Evolutionary conservation across 495 filamentous ascomycete species (phyloP).

Genomic region (Wilcoxina mikolae): DNA sequence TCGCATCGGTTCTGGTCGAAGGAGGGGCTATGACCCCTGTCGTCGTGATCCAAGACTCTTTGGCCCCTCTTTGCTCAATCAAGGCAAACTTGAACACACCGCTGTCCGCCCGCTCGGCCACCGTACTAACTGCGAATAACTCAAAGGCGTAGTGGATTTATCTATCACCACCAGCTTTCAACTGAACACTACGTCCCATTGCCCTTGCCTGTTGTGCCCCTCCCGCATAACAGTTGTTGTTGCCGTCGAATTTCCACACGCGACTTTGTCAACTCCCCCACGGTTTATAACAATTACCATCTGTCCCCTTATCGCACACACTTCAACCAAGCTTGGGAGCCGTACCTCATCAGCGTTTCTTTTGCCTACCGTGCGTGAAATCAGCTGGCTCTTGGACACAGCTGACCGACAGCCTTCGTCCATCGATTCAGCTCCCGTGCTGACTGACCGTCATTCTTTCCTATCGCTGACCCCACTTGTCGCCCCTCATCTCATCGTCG

Average conservation of each 20-base stretch:
- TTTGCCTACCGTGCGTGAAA: neutral
- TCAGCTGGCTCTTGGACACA: neutral
- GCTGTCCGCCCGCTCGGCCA: neutral
- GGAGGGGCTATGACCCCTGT: too few relatives aligned
- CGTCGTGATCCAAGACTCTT: too few relatives aligned
- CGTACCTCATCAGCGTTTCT: neutral
- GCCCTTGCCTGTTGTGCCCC: neutral
- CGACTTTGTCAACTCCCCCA: neutral
- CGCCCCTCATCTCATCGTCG: slow-evolving; percentile 1
- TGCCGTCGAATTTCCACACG: neutral
- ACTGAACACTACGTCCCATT: neutral
- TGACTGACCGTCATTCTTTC: neutral
- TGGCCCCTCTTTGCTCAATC: neutral
- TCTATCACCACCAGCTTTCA: neutral
- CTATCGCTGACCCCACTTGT: neutral
- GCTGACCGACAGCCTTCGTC: neutral
- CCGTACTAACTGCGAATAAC: neutral
- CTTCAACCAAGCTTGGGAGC: neutral
- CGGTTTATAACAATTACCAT: neutral
- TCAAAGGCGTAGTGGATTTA: neutral
- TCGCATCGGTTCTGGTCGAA: too few relatives aligned
- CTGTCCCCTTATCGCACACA: neutral
- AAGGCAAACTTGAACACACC: neutral
- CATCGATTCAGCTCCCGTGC: neutral
- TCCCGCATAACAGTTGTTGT: neutral